Base-by-base conservation (phyloP, 2,329 filamentous ascomycete species). In the Aspergillus cejpii region DNA sequence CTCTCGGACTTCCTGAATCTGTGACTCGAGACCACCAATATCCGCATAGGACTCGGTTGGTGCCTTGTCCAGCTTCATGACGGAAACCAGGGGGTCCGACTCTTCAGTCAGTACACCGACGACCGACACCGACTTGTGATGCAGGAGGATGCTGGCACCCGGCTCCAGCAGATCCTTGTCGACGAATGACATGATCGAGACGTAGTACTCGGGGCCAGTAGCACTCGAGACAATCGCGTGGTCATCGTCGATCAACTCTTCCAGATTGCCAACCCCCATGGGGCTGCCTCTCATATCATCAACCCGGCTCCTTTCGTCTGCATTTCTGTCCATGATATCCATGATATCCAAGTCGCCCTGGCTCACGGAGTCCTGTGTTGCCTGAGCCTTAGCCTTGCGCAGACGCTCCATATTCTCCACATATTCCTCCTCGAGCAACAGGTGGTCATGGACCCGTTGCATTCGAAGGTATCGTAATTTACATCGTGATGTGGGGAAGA, bases 151-250 rank as follows among this genome's bases (percentile, higher is more conserved):
- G 59, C 89, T 96, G 14, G 92, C 89, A 49, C 94, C 94, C 1
- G 92, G 92, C 70, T 98, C 92, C 34, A 98, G 78, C 3, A 98
- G 80, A 62, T 98, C 92, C 72, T 98, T 98, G 76, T 98, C 92
- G 55, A 98, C 92, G 62, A 98, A 98, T 44, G 91, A 96, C 92
- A 97, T 97, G 78, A 98, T 98, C 58, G 90, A 96, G 55, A 98
- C 92, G 68, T 97, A 98, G 78, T 95, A 98, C 69, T 98, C 92
- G 1, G 92, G 92, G 0, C 92, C 92, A 5, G 92, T 97, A 0
- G 92, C 94, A 67, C 89, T 95, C 14, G 90, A 96, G 27, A 98
- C 92, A 63, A 98, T 98, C 51, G 92, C 92, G 63, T 98, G 92
- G 72, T 98, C 92, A 66, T 98, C 92, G 62, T 98, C 92, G 64